Evolutionary conservation across 768 basidiomycete genomes (phyloP).

Genomic region (Mycena vitilis): DNA sequence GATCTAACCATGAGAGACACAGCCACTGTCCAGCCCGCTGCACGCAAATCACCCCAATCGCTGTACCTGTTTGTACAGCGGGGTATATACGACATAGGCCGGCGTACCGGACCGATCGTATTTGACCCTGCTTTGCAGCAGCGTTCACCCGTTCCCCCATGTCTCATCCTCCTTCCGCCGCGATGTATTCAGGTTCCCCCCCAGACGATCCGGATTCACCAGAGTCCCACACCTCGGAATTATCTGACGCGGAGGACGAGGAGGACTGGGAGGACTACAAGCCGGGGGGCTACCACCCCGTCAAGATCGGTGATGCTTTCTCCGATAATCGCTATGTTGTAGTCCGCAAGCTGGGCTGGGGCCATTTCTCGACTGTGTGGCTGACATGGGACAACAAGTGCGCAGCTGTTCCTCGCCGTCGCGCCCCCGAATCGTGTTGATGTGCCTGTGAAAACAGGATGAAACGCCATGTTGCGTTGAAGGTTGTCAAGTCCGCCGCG

Average conservation of each 20-base stretch:
- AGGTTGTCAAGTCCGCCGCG: constrained; percentile 97
- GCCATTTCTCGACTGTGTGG: constrained; percentile 96
- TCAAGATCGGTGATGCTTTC: constrained; percentile 93
- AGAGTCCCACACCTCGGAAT: constrained; percentile 26
- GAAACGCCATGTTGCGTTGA: constrained; percentile 97
- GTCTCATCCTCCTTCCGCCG: constrained; percentile 28
- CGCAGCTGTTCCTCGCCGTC: constrained; percentile 40
- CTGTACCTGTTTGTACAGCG: too few relatives aligned
- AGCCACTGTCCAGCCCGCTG: too few relatives aligned
- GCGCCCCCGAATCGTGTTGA: constrained; percentile 34
- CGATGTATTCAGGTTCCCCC: constrained; percentile 23
- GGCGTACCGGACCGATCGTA: constrained; percentile 4
- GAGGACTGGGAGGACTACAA: constrained; percentile 93
- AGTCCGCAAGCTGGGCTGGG: constrained; percentile 96
- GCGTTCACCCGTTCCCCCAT: constrained; percentile 14
- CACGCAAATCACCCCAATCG: too few relatives aligned
- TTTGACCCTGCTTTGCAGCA: constrained; percentile 22
- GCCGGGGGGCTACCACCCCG: constrained; percentile 90
- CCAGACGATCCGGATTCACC: constrained; percentile 29
- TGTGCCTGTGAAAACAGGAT: constrained; percentile 63
- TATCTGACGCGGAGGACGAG: constrained; percentile 70
- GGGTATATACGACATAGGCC: neutral
- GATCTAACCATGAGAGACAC: too few relatives aligned
- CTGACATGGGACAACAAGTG: constrained; percentile 86
- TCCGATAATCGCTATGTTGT: constrained; percentile 89